Conservation (phyloP, 441 rosid genomes). For the Croton laevigatus region DNA sequence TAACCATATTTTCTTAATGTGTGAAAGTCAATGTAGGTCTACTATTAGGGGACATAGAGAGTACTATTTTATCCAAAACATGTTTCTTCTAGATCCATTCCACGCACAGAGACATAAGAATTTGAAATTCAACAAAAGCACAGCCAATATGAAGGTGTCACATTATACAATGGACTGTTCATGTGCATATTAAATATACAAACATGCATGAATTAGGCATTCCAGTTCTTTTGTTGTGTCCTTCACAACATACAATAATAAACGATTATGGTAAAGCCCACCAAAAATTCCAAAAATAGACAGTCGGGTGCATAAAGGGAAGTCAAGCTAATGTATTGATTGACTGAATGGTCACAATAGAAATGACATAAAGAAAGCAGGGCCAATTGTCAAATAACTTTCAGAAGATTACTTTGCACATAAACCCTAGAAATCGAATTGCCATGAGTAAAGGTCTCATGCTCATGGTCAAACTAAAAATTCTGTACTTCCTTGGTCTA, state of each 20-base stretch:
- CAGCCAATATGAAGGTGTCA: not conserved
- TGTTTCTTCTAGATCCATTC: slow-evolving; percentile 3
- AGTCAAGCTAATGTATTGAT: not conserved
- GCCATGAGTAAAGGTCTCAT: not conserved
- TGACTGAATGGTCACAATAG: not conserved
- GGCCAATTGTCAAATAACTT: not conserved
- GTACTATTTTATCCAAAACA: not conserved
- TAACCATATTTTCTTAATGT: too few relatives aligned
- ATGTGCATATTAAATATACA: not conserved
- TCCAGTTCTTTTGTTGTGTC: slow-evolving; percentile 2
- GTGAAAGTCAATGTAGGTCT: too few relatives aligned
- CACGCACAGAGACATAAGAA: not conserved
- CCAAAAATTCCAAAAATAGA: not conserved
- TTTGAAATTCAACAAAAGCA: not conserved
- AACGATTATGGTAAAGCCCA: not conserved
- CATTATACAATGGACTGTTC: not conserved
- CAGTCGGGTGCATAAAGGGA: not conserved
- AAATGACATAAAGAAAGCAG: not conserved
- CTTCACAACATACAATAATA: not conserved
- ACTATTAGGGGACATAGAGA: too few relatives aligned
- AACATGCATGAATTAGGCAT: not conserved
- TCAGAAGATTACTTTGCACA: not conserved
- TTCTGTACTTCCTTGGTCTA: not conserved
- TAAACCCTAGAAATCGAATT: not conserved
- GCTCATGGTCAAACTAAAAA: not conserved